These are phyloP conservation scores for Botrytis deweyae DNA, from an alignment of 2,329 filamentous ascomycete genomes.

Conservation along the genomic window DNA sequence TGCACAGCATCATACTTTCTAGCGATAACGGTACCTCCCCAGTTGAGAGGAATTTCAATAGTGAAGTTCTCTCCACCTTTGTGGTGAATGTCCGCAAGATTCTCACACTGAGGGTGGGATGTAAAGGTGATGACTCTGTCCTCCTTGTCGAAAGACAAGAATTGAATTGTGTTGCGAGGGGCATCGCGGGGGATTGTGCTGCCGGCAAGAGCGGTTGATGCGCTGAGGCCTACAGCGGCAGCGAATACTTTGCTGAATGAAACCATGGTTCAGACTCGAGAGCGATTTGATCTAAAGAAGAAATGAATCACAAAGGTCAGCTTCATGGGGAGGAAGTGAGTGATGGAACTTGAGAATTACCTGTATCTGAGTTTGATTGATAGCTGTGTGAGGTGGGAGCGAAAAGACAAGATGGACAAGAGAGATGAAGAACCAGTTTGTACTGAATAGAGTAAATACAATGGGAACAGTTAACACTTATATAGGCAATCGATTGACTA, in stretches of 20 bases:
- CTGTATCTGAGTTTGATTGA: neutral
- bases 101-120: neutral
- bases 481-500: neutral
- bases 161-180: neutral
- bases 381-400: neutral
- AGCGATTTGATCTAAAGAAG: neutral
- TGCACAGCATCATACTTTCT: neutral
- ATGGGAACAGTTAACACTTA: neutral
- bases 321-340: neutral
- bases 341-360: neutral
- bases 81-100: neutral
- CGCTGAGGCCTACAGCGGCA: rapidly evolving
- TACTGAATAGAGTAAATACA: too few species aligned
- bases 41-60: neutral
- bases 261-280: neutral
- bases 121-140: neutral
- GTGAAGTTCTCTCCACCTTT: neutral
- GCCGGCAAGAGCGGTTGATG: neutral
- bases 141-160: neutral
- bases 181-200: neutral
- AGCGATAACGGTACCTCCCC: conserved; percentile 1
- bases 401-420: too few species aligned
- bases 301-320: neutral
- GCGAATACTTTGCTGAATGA: rapidly evolving
- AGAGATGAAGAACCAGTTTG: too few species aligned